A percentile compares a stretch with the other conserved stretches of the same genome.
These are phyloP conservation scores for Cladophialophora carrionii DNA, from an alignment of 2,329 filamentous ascomycete genomes.

Conservation along the genomic window DNA sequence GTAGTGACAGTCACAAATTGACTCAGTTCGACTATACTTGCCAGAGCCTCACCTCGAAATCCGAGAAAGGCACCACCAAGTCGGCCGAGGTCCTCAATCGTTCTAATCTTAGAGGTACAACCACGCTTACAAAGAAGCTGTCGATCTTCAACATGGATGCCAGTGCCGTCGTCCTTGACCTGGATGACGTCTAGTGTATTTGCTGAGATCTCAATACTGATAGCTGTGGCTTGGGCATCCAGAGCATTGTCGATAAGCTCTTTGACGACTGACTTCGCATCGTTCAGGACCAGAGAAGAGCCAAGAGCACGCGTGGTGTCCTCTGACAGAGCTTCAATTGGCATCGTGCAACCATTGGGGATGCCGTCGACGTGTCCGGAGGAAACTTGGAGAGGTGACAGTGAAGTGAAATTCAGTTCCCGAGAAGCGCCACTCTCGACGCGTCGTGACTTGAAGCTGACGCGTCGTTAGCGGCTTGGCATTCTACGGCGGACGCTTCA, in stretches of 20 bases:
- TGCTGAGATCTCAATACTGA: slow-evolving; percentile 61
- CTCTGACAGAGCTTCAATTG: slow-evolving; percentile 51
- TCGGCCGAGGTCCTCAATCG: slow-evolving; percentile 58
- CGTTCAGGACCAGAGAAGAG: slow-evolving; percentile 60
- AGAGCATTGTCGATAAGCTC: slow-evolving; percentile 71
- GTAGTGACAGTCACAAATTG: slow-evolving; percentile 59
- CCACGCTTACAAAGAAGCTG: slow-evolving; percentile 59
- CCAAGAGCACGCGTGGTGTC: slow-evolving; percentile 56
- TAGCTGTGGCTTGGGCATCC: slow-evolving; percentile 62
- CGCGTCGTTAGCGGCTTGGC: neutral
- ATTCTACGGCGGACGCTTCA: neutral
- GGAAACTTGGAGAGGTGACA: neutral
- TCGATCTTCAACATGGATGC: slow-evolving; percentile 61
- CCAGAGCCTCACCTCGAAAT: slow-evolving; percentile 67
- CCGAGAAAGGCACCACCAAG: slow-evolving; percentile 63
- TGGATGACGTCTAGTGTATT: slow-evolving; percentile 66
- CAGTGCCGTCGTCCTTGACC: slow-evolving; percentile 66
- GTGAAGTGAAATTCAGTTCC: neutral
- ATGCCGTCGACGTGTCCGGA: neutral
- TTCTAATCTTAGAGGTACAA: slow-evolving; percentile 67
- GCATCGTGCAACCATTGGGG: slow-evolving; percentile 44
- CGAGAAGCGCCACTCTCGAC: neutral
- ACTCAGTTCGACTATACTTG: slow-evolving; percentile 64
- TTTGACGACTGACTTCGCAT: slow-evolving; percentile 62
- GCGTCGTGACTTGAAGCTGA: neutral